Evolutionary conservation across 495 filamentous ascomycete species (phyloP), one percentile per base, ranked within the genome.

Genomic region (Parathielavia hyrcaniae): DNA sequence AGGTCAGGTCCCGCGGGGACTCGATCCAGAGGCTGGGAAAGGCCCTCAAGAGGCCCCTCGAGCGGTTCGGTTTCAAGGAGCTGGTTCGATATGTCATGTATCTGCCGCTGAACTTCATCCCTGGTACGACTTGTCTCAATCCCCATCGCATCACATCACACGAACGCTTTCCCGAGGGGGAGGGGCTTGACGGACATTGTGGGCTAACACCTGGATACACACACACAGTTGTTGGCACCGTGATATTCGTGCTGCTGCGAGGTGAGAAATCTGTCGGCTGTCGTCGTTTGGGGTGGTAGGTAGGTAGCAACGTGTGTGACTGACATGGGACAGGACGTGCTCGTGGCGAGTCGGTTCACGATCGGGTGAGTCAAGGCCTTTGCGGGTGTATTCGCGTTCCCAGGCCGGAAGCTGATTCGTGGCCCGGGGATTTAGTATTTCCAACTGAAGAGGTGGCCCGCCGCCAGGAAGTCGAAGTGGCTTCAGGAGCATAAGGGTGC

Each of bases 61-160:
- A 75, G 13, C 80, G 78, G 26, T 84, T 90, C 63, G 83, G 79
- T 1, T 81, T 85, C 4, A 79, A 77, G 60, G 80, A 83, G 3
- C 51, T 95, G 14, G 66, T 95, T 9, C 75, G 86, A 44, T 88
- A 89, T 61, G 68, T 90, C n/a, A 67, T 88, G 41, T 88, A 90
- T 64, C 74, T 97, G n/a, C 91, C 93, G 13, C 76, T 97, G 50
- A 97, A 96, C 70, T 86, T 96, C 57, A 87, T 98, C 43, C 93
- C 93, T 41, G 70, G 74, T 77, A 75, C 41, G 67, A 13, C 9
- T n/a, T n/a, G n/a, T n/a, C n/a, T n/a, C n/a, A n/a, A n/a, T n/a
- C n/a, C n/a, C n/a, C n/a, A n/a, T n/a, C n/a, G n/a, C 23, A 23
- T 22, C 43, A 13, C 11, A 14, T 2, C 20, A 30, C n/a, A 16